Conservation (phyloP, 2,329 filamentous ascomycete genomes). For the Aspergillus jensenii region DNA sequence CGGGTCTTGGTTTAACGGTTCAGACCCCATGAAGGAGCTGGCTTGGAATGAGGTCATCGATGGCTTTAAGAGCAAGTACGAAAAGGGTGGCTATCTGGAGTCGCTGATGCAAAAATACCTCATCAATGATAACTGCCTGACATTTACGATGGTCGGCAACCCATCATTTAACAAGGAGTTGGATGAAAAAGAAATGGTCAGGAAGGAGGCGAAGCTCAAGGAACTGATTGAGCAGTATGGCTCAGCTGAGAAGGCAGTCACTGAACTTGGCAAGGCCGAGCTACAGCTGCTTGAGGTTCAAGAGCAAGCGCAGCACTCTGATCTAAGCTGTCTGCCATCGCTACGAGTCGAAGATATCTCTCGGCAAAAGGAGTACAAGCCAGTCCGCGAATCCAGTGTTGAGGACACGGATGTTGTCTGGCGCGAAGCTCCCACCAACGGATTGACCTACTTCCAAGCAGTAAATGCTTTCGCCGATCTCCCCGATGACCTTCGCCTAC, state of each 20-base stretch:
- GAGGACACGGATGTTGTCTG: slow-evolving; percentile 74
- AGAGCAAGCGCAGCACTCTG: slow-evolving; percentile 77
- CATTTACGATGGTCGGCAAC: slow-evolving; percentile 92
- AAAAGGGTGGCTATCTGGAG: slow-evolving; percentile 78
- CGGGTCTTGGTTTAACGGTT: slow-evolving; percentile 92
- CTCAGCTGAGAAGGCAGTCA: slow-evolving; percentile 68
- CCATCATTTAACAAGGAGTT: slow-evolving; percentile 71
- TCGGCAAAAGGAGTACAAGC: slow-evolving; percentile 71
- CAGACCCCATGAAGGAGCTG: slow-evolving; percentile 86
- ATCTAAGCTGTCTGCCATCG: slow-evolving; percentile 83
- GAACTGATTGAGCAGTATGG: slow-evolving; percentile 68
- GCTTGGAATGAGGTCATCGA: slow-evolving; percentile 88
- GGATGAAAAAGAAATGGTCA: slow-evolving; percentile 71
- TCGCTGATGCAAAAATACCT: slow-evolving; percentile 84
- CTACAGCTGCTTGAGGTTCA: slow-evolving; percentile 78
- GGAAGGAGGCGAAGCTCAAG: slow-evolving; percentile 72
- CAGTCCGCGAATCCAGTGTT: slow-evolving; percentile 58
- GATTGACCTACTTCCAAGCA: slow-evolving; percentile 91
- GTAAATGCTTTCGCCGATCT: slow-evolving; percentile 77
- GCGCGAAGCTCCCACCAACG: slow-evolving; percentile 91
- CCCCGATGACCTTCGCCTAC: slow-evolving; percentile 77
- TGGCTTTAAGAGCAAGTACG: slow-evolving; percentile 75
- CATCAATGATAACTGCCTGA: slow-evolving; percentile 79
- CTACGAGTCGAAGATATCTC: slow-evolving; percentile 88
- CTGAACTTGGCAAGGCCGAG: slow-evolving; percentile 74